A percentile compares a stretch with the other conserved stretches of the same genome.
Evolutionary conservation across 2,329 filamentous ascomycete species (phyloP).

Genomic region (Beauveria caledonica): DNA sequence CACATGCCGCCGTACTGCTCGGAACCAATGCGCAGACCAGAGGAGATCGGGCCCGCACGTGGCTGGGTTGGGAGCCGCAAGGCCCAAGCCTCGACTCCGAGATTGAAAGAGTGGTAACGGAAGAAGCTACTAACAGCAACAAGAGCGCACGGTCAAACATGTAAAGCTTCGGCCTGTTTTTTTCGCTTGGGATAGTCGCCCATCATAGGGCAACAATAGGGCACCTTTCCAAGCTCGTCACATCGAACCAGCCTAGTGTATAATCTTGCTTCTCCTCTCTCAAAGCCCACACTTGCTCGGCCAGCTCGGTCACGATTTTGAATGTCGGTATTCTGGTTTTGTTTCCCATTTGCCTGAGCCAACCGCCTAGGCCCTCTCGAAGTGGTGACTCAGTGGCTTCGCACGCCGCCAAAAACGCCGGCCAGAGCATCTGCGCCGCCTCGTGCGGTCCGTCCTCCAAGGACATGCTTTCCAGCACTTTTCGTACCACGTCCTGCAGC

Average conservation of each 20-base stretch:
- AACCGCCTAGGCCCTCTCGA: not conserved
- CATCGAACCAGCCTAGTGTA: constrained; percentile 3
- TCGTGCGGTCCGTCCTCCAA: not conserved
- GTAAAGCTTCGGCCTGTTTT: not conserved
- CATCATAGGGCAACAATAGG: not conserved
- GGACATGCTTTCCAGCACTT: not conserved
- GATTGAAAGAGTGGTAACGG: not conserved
- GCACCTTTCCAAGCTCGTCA: not conserved
- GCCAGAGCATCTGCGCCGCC: not conserved
- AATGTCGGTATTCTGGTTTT: not conserved
- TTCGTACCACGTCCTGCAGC: not conserved
- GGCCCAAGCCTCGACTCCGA: not conserved
- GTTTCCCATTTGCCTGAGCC: not conserved
- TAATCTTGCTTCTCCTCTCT: not conserved
- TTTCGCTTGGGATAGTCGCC: not conserved
- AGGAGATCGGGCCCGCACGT: not conserved
- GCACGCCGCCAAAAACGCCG: not conserved
- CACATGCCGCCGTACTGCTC: constrained; percentile 3
- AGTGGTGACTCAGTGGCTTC: not conserved
- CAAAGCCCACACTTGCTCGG: not conserved
- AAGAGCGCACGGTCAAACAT: not conserved
- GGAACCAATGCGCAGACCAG: constrained; percentile 8
- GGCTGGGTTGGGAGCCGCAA: constrained; percentile 1
- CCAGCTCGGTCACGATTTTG: not conserved
- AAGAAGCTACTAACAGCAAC: not conserved